Conservation (phyloP, 225 moss, liverwort and hornwort species). For the Marchantia polymorpha region DNA sequence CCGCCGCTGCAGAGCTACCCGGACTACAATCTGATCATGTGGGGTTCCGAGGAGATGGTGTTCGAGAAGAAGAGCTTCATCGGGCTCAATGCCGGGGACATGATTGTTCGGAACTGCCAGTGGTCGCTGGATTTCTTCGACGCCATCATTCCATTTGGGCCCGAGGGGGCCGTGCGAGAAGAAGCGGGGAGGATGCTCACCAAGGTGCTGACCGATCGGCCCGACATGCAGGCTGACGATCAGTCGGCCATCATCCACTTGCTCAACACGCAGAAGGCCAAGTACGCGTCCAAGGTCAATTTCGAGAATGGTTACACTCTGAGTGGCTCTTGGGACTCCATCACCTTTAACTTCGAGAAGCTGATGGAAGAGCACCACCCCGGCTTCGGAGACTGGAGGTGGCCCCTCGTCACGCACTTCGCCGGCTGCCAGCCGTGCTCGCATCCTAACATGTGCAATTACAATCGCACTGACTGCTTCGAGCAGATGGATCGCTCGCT, state of each 20-base stretch:
- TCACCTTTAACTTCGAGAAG: slow-evolving; percentile 58
- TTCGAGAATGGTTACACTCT: slow-evolving; percentile 55
- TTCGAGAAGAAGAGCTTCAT: slow-evolving; percentile 61
- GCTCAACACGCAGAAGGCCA: slow-evolving; percentile 49
- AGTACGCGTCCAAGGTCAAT: slow-evolving; percentile 50
- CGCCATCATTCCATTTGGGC: slow-evolving; percentile 56
- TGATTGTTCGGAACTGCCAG: slow-evolving; percentile 67
- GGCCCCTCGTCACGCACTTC: slow-evolving; percentile 69
- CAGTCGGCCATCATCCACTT: slow-evolving; percentile 75
- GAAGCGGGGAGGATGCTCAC: slow-evolving; percentile 52
- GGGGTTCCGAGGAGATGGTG: slow-evolving; percentile 47
- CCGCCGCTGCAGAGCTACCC: slow-evolving; percentile 57
- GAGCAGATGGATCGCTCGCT: slow-evolving; percentile 69
- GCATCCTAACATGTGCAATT: neutral
- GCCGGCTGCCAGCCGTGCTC: slow-evolving; percentile 64
- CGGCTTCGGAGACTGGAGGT: slow-evolving; percentile 51
- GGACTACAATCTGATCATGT: slow-evolving; percentile 48
- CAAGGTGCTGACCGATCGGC: slow-evolving; percentile 51
- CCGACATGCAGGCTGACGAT: slow-evolving; percentile 67
- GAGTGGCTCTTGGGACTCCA: slow-evolving; percentile 54
- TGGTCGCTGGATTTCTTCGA: slow-evolving; percentile 78
- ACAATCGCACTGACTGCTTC: slow-evolving; percentile 50
- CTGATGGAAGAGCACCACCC: slow-evolving; percentile 49
- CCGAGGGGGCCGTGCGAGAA: slow-evolving; percentile 34
- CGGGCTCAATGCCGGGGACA: slow-evolving; percentile 55